These are phyloP conservation scores for Xerocomus spinulosus DNA, from an alignment of 768 basidiomycete species.

Conservation along the genomic window DNA sequence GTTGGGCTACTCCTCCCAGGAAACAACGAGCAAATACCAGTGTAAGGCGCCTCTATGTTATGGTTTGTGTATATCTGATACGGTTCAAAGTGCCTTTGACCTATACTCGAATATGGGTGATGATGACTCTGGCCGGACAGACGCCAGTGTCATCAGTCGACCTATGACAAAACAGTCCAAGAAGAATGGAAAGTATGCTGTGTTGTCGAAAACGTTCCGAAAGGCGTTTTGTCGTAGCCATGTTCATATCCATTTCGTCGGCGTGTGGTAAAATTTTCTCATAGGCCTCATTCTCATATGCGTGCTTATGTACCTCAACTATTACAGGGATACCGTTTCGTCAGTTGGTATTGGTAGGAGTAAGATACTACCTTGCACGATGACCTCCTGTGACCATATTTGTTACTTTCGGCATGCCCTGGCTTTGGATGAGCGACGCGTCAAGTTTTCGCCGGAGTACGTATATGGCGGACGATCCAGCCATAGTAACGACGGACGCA, in stretches of 20 bases:
- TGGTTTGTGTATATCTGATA: background rate
- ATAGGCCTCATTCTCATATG: background rate
- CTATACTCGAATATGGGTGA: conserved; percentile 30
- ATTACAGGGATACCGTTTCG: conserved; percentile 44
- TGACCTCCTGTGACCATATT: conserved; percentile 29
- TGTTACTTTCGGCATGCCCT: conserved; percentile 45
- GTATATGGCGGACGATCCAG: conserved; percentile 26
- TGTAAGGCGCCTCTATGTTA: conserved; percentile 21
- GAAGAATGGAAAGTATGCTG: conserved; percentile 16
- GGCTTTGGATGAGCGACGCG: conserved; percentile 44
- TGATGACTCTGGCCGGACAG: conserved; percentile 6
- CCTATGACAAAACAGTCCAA: conserved; percentile 6
- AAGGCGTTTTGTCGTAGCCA: conserved; percentile 32
- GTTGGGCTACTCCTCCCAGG: conserved; percentile 40
- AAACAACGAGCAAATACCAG: conserved; percentile 39
- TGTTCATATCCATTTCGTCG: conserved; percentile 41
- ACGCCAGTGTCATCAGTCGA: conserved; percentile 8
- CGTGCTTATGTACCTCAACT: background rate
- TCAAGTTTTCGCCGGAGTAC: conserved; percentile 46
- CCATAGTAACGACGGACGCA: conserved; percentile 11
- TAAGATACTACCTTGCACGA: conserved; percentile 31
- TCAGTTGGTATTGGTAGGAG: conserved; percentile 37
- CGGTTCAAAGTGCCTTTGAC: conserved; percentile 33
- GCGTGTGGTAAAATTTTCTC: conserved; percentile 36
- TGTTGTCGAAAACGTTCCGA: conserved; percentile 29